Base-by-base conservation (phyloP, 176 grass and related monocot genomes). In the Lolium multiflorum region DNA sequence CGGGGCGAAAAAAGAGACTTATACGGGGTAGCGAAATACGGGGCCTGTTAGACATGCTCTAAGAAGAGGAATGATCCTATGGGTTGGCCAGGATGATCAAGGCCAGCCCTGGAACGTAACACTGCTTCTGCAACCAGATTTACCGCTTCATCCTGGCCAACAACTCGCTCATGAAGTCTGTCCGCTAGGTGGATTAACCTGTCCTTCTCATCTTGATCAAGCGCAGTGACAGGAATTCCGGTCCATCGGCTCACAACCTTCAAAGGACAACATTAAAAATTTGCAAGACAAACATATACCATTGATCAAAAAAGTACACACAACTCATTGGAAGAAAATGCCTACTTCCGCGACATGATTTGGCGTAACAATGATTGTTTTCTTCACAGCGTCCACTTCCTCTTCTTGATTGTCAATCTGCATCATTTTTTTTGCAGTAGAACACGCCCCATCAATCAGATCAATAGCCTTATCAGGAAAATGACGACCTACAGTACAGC, bases 381-480 rank as follows among this genome's bases (percentile, higher is more conserved):
- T 31, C 26, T 80, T 58, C 31, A 54, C 6, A 54, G 6, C 48
- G 9, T 54, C 25, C 25, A 16, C 62, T 31, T 35, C 62, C 12
- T 15, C 4, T 65, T 65, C 25, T 65, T 65, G 62, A 16, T 65
- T 65, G 62, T 15, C 13, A 65, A 65, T 65, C 62, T 16, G 12
- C 62, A 16, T 65, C 62, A 65, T 31, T 26, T 65, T 65, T 35
- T 65, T 65, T 35, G 41, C 41, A 47, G 41, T 47, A 47, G 70
- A 44, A 47, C 70, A 72, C 0, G 70, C 70, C 5, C 20, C 89
- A 87, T 98, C 95, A 68, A 98, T 98, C 35, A 98, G 89, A 90
- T 98, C 95, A 74, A 98, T 98, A 68, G 95, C 95, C 83, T 98
- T 98, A 88, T 93, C 89, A 83, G 93, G 95, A 75, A 95, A 77